These are phyloP conservation scores for Elongisporangium undulatum DNA, from an alignment of 352 stramenopile genomes.

Conservation along the genomic window DNA sequence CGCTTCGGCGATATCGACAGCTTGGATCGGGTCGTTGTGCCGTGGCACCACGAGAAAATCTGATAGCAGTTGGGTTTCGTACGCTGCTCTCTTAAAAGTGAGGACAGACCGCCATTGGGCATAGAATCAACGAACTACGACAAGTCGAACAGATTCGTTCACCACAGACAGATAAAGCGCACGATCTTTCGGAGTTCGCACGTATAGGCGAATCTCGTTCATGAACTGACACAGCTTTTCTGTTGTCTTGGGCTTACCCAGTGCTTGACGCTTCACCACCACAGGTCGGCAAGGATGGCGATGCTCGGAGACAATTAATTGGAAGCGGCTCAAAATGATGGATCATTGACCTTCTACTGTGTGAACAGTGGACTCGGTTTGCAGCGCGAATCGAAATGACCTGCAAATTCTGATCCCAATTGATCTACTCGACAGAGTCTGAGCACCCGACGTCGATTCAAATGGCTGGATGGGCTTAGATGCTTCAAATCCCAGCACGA, in stretches of 20 bases:
- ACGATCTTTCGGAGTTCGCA: constrained; percentile 53
- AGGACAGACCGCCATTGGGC: constrained; percentile 32
- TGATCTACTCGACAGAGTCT: too few species aligned
- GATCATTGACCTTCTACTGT: too few species aligned
- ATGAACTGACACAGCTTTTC: constrained; percentile 31
- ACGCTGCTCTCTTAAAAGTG: constrained; percentile 21
- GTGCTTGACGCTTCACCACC: constrained; percentile 43
- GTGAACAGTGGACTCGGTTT: too few species aligned
- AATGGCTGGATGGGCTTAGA: too few species aligned
- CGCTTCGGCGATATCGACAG: constrained; percentile 38
- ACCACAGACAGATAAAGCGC: constrained; percentile 39
- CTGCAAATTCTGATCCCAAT: too few species aligned
- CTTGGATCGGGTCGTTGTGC: constrained; percentile 24
- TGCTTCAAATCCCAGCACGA: too few species aligned
- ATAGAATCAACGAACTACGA: constrained; percentile 42
- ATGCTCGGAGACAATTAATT: too few species aligned
- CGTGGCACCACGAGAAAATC: constrained; percentile 29
- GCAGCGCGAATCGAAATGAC: too few species aligned
- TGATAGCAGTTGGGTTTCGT: constrained; percentile 8
- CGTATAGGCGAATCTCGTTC: constrained; percentile 64
- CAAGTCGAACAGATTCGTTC: constrained; percentile 42
- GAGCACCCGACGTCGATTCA: too few species aligned
- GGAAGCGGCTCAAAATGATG: too few species aligned
- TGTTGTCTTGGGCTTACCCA: constrained; percentile 17
- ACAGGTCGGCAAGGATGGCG: constrained; percentile 18